A percentile compares a stretch with the other conserved stretches of the same genome.
phyloP scores from a whole-genome alignment of 2,329 filamentous ascomycete species.

The Fusarium sp. region DNA sequence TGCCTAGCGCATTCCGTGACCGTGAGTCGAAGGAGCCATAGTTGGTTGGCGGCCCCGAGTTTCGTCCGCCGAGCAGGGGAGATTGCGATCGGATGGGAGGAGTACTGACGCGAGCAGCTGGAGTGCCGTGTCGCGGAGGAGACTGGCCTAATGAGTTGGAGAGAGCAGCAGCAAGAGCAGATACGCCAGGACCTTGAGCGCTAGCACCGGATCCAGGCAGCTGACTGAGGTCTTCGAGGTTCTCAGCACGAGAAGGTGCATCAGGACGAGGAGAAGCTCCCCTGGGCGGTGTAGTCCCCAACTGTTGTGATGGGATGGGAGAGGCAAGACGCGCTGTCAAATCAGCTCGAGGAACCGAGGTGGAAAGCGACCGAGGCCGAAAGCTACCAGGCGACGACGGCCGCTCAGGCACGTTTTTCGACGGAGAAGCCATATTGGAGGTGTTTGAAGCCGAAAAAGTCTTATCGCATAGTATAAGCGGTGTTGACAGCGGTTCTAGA shows the following conservation, averaged over 20 bases:
- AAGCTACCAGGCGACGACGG: slow-evolving; percentile 62
- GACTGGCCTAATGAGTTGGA: slow-evolving; percentile 77
- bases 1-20: slow-evolving; percentile 60
- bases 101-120: slow-evolving; percentile 65
- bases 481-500: slow-evolving; percentile 16
- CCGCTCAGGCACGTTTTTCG: slow-evolving; percentile 52
- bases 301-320: slow-evolving; percentile 59
- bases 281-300: slow-evolving; percentile 53
- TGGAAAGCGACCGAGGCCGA: slow-evolving; percentile 59
- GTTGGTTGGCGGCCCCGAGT: slow-evolving; percentile 70
- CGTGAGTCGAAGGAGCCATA: slow-evolving; percentile 88
- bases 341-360: slow-evolving; percentile 67
- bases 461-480: slow-evolving; percentile 46
- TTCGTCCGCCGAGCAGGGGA: slow-evolving; percentile 53
- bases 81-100: slow-evolving; percentile 59
- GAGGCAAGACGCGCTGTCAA: slow-evolving; percentile 71
- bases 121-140: slow-evolving; percentile 76
- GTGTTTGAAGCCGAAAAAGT: slow-evolving; percentile 22
- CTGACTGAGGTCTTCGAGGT: slow-evolving; percentile 64
- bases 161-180: slow-evolving; percentile 88
- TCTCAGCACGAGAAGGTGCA: slow-evolving; percentile 31
- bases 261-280: slow-evolving; percentile 49
- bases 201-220: slow-evolving; percentile 73
- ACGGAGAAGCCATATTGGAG: slow-evolving; percentile 53
- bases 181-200: slow-evolving; percentile 81